Conservation (phyloP, 352 stramenopile genomes). For the Globisporangium sylvaticum region DNA sequence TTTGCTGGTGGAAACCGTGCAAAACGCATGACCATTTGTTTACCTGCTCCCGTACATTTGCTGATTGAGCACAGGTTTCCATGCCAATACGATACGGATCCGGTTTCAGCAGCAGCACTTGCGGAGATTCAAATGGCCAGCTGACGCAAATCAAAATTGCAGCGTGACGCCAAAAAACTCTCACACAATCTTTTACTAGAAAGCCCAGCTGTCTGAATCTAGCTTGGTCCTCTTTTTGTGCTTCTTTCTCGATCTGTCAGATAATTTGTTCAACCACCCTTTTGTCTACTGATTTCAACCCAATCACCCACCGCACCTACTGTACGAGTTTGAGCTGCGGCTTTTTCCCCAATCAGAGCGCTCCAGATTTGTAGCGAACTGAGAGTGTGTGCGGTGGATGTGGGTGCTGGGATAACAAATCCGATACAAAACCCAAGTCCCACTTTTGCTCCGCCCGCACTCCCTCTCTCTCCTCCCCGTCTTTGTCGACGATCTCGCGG, state of each 20-base stretch:
- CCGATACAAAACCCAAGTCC: neutral
- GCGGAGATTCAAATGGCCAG: no score
- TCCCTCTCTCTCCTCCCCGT: neutral
- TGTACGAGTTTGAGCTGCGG: no score
- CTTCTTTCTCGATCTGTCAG: no score
- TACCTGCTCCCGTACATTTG: no score
- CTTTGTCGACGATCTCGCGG: neutral
- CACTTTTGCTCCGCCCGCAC: no score
- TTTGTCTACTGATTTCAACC: neutral
- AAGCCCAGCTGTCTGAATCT: neutral
- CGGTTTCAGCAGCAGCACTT: no score
- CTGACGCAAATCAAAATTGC: neutral
- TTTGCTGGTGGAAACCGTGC: neutral
- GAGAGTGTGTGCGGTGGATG: neutral
- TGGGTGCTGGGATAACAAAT: neutral
- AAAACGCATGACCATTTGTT: no score
- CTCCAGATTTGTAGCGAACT: neutral
- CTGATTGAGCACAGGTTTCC: no score
- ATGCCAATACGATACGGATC: no score
- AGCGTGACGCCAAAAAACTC: neutral
- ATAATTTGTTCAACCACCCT: no score
- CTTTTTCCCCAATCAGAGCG: neutral
- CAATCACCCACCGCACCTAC: no score
- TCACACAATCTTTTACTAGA: neutral
- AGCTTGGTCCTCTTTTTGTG: no score